phyloP scores from a whole-genome alignment of 306 rosid species.

The Hippophae tibetana region DNA sequence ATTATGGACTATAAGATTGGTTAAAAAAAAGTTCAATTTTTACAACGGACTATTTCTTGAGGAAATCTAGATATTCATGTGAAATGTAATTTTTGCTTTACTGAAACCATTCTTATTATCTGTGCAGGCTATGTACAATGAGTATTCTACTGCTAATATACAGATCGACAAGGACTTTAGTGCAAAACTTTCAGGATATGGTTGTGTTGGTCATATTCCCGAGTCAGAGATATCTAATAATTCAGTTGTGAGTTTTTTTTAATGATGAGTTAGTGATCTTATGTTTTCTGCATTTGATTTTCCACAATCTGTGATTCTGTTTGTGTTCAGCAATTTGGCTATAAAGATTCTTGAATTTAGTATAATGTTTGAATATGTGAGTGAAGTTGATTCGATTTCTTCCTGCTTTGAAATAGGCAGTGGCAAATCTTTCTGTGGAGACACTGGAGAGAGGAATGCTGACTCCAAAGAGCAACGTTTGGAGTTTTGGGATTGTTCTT shows the following conservation, averaged over 20 bases:
- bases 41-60: background rate
- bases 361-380: background rate
- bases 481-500: constrained; percentile 92
- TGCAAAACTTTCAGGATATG: constrained; percentile 99
- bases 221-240: constrained; percentile 74
- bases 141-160: constrained; percentile 82
- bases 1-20: background rate
- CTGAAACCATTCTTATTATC: constrained; percentile 23
- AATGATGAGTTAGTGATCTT: background rate
- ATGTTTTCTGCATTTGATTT: background rate
- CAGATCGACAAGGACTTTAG: constrained; percentile 97
- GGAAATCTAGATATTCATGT: background rate
- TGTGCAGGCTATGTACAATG: constrained; percentile 92
- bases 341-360: constrained; percentile 1
- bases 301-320: background rate
- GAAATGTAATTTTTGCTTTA: constrained; percentile 6
- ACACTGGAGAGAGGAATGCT: constrained; percentile 91
- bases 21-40: background rate
- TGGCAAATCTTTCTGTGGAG: constrained; percentile 85
- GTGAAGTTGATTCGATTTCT: constrained; percentile 4
- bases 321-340: background rate
- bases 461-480: constrained; percentile 95
- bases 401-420: constrained; percentile 47
- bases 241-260: constrained; percentile 53
- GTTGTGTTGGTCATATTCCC: constrained; percentile 85